Conservation (phyloP, 2,329 filamentous ascomycete genomes). For the Phyllosticta capitalensis region DNA sequence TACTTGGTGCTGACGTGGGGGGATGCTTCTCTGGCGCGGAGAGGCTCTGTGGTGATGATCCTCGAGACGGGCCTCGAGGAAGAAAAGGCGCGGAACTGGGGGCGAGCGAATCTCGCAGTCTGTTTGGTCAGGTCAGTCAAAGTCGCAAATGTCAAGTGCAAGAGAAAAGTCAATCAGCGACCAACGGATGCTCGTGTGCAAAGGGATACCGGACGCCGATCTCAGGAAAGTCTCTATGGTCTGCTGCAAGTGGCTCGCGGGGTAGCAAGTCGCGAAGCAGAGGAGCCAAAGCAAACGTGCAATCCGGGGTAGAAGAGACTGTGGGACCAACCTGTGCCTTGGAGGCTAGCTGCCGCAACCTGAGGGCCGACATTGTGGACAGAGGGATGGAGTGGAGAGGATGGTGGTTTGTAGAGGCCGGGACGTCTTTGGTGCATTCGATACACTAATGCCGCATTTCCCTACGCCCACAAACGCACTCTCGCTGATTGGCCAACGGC, state of each 20-base stretch:
- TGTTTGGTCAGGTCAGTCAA: slow-evolving; percentile 25
- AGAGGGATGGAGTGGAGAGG: slow-evolving; percentile 6
- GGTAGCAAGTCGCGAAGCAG: neutral
- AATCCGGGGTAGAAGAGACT: neutral
- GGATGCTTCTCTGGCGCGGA: slow-evolving; percentile 88
- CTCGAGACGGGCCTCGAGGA: slow-evolving; percentile 73
- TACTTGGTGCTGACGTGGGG: slow-evolving; percentile 84
- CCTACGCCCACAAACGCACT: slow-evolving; percentile 2
- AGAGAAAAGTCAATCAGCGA: neutral
- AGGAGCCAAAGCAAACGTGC: neutral
- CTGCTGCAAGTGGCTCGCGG: neutral
- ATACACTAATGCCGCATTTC: slow-evolving; percentile 3
- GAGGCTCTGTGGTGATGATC: slow-evolving; percentile 74
- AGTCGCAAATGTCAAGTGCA: neutral
- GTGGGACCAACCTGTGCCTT: slow-evolving; percentile 7
- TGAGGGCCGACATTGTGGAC: slow-evolving; percentile 9
- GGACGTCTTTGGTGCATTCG: slow-evolving; percentile 1
- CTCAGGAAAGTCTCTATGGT: neutral
- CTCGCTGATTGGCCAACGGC: slow-evolving; percentile 10
- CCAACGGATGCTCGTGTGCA: neutral
- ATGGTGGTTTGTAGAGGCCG: slow-evolving; percentile 6
- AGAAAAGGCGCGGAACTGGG: slow-evolving; percentile 71
- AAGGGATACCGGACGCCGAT: neutral
- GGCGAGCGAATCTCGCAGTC: slow-evolving; percentile 55
- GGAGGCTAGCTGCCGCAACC: slow-evolving; percentile 11